Conservation (phyloP, 495 filamentous ascomycete genomes). For the Aspergillus homomorphus region DNA sequence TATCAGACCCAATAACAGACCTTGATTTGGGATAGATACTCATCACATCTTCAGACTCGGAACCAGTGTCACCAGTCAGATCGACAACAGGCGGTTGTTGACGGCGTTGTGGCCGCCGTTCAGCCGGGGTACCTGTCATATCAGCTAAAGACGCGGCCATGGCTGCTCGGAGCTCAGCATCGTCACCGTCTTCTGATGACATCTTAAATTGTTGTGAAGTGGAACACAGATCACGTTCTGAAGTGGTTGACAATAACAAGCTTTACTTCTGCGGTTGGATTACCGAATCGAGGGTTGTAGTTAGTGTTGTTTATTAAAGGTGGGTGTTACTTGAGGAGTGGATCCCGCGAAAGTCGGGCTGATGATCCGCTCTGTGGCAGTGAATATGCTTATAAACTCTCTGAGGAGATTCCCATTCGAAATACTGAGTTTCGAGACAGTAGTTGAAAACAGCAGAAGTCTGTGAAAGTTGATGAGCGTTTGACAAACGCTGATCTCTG, state of each 20-base stretch:
- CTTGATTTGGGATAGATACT: slow-evolving; percentile 34
- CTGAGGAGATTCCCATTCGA: background rate
- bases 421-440: background rate
- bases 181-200: slow-evolving; percentile 19
- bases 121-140: slow-evolving; percentile 37
- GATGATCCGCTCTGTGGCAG: background rate
- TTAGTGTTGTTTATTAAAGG: background rate
- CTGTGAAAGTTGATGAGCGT: background rate
- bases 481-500: slow-evolving; percentile 1
- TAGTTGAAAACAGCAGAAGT: background rate
- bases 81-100: slow-evolving; percentile 29
- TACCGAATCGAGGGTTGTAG: background rate
- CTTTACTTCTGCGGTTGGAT: background rate
- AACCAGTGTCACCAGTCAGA: slow-evolving; percentile 32
- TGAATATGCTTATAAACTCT: background rate
- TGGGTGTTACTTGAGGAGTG: background rate
- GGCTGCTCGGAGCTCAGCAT: slow-evolving; percentile 32
- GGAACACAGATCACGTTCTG: background rate
- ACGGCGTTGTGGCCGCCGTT: background rate
- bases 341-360: background rate
- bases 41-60: slow-evolving; percentile 26
- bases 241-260: background rate
- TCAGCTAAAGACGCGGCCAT: slow-evolving; percentile 79
- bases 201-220: slow-evolving; percentile 10
- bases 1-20: slow-evolving; percentile 35